These are phyloP conservation scores for Aspergillus sp. DNA, from an alignment of 2,329 filamentous ascomycete genomes.

Conservation along the genomic window DNA sequence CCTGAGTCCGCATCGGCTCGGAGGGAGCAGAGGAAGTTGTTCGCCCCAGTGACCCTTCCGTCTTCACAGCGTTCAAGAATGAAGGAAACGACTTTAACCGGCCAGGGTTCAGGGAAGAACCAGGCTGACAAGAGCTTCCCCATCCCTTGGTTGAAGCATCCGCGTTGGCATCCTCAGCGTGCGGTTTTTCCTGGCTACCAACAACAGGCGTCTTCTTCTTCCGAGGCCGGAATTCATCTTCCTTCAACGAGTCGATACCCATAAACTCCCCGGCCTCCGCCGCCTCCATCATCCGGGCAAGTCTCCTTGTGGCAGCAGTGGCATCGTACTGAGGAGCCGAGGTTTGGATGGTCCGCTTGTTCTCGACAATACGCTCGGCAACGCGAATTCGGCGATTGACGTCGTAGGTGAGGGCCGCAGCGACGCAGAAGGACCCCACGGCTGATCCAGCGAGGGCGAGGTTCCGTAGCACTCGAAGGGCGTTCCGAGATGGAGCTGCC, in stretches of 20 bases:
- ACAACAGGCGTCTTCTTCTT: slow-evolving; percentile 4
- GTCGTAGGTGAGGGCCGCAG: slow-evolving; percentile 35
- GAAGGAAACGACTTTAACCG: too few species aligned
- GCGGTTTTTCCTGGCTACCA: neutral
- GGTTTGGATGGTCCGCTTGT: slow-evolving; percentile 33
- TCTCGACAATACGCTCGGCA: slow-evolving; percentile 36
- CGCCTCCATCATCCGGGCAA: slow-evolving; percentile 35
- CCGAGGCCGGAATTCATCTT: slow-evolving; percentile 13
- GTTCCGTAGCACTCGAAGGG: slow-evolving; percentile 31
- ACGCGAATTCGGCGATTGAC: slow-evolving; percentile 30
- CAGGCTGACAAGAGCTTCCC: too few species aligned
- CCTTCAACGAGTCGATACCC: slow-evolving; percentile 28
- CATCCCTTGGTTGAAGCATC: slow-evolving; percentile 1
- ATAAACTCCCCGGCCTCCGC: slow-evolving; percentile 36
- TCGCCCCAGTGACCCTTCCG: too few species aligned
- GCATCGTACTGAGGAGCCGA: slow-evolving; percentile 35
- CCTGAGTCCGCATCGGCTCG: neutral
- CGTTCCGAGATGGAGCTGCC: slow-evolving; percentile 36
- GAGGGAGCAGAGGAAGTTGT: neutral
- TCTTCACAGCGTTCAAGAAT: slow-evolving; percentile 2
- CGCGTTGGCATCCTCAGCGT: slow-evolving; percentile 1
- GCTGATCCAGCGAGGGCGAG: slow-evolving; percentile 28
- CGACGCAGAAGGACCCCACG: slow-evolving; percentile 32
- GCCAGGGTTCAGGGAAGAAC: too few species aligned
- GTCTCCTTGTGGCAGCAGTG: slow-evolving; percentile 24